phyloP scores from a whole-genome alignment of 805 yeast species.

The Lachancea cidri region DNA sequence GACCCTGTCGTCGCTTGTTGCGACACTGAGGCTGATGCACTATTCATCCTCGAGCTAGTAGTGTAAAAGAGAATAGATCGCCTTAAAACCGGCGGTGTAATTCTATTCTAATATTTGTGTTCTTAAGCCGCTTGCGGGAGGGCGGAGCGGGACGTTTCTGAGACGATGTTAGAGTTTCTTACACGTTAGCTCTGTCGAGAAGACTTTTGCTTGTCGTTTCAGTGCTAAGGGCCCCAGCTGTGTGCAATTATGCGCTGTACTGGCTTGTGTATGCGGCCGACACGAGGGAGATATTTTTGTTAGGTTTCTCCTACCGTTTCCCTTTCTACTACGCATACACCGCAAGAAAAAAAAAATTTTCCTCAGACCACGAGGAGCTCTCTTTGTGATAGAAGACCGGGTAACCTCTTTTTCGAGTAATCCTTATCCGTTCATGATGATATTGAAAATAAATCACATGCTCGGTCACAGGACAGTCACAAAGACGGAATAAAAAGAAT shows the following conservation, averaged over 20 bases:
- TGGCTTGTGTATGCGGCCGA: neutral
- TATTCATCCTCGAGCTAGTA: slow-evolving; percentile 4
- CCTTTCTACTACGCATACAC: neutral
- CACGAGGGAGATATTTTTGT: neutral
- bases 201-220: neutral
- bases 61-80: neutral
- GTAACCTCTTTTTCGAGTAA: too few species aligned
- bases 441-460: too few species aligned
- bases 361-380: neutral
- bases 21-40: slow-evolving; percentile 9
- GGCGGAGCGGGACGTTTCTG: slow-evolving; percentile 4
- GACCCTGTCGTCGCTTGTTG: slow-evolving; percentile 10
- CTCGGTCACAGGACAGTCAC: too few species aligned
- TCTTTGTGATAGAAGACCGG: neutral
- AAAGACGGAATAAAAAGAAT: neutral
- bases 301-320: slow-evolving; percentile 1
- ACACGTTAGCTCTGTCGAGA: neutral
- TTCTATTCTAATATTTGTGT: neutral
- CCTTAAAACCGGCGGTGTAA: neutral
- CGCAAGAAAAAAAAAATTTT: neutral
- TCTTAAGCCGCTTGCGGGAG: neutral
- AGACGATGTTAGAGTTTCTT: slow-evolving; percentile 4
- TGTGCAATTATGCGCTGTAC: neutral
- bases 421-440: too few species aligned
- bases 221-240: neutral